Percentiles rank a stretch among this genome's conserved stretches.
Evolutionary conservation across 2,329 filamentous ascomycete genomes (phyloP).

Genomic region (Talaromyces sp.): DNA sequence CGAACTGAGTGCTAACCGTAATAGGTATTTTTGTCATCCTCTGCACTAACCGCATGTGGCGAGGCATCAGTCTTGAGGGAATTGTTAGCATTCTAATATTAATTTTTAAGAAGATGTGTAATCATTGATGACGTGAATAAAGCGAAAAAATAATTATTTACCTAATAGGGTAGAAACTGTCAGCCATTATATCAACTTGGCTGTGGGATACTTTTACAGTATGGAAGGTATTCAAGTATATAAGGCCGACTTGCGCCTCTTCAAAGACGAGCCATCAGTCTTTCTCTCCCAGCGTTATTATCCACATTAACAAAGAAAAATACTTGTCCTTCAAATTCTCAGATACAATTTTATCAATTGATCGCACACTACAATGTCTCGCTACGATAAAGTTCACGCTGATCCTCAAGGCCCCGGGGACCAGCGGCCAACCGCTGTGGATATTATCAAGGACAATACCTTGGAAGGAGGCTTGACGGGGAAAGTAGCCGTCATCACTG

Average conservation of each 20-base stretch:
- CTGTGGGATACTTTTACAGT: background rate
- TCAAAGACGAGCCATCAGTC: background rate
- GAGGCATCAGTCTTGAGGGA: background rate
- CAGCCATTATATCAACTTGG: background rate
- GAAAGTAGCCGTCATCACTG: background rate
- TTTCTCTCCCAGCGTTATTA: background rate
- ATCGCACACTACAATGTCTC: background rate
- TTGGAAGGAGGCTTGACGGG: background rate
- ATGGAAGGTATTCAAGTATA: background rate
- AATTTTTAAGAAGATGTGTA: too few species aligned
- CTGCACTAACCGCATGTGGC: background rate
- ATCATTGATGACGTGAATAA: background rate
- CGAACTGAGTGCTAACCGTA: background rate
- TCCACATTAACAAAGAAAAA: background rate
- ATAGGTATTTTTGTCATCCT: background rate
- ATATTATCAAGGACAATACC: constrained; percentile 1
- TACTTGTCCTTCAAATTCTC: background rate
- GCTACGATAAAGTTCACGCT: constrained; percentile 1
- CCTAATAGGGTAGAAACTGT: background rate
- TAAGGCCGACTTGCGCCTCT: background rate
- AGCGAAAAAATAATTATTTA: background rate
- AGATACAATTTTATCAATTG: background rate
- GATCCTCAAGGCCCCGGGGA: constrained; percentile 6
- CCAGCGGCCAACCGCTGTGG: constrained; percentile 7
- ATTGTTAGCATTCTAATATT: too few species aligned